Evolutionary conservation across 768 basidiomycete species (phyloP), one percentile per base, ranked within the genome.

Genomic region (Omphalotus guepiniiformis): DNA sequence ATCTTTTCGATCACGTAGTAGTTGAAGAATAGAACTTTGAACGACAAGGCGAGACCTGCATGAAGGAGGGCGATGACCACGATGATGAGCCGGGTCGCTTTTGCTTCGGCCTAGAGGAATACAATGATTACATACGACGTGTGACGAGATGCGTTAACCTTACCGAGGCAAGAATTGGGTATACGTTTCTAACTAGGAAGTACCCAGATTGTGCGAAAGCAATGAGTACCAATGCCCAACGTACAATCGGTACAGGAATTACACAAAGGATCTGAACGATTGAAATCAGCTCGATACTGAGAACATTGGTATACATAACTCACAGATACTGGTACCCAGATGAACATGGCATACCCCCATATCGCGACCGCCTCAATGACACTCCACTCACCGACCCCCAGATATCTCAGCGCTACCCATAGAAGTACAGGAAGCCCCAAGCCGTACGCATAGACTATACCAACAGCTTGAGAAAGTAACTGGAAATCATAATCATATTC

Each of bases 311-410:
- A 46, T 32, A 25, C 29, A 51, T 19, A 39, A 69, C 85, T 51
- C 48, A 91, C 88, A 30, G 92, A 78, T 34, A 90, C 84, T 8
- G 91, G 87, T 51, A 93, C 90, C 92, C 91, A 93, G 2, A 88
- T 79, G 51, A 92, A 91, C 58, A 85, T 79, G 8, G 72, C 80
- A 60, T 92, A 91, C 0, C 88, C 88, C 85, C 87, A 91, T 8
- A 90, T 65, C 11, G 85, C 76, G 18, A 91, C 64, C 0, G 87
- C 86, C 61, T 97, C 93, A 3, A 88, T 79, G 2, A 95, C 72
- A 39, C 85, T 82, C 86, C 95, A 96, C 57, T 93, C 91, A 1
- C 87, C 85, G 0, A 93, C 85, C 4, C 92, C 93, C 7, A 93
- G 57, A 62, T 93, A 99, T 28, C 88, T 72, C 55, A 96, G 73